A percentile compares a stretch with the other conserved stretches of the same genome.
These are phyloP conservation scores for Bacterosira constricta DNA, from an alignment of 108 stramenopile species.

Conservation along the genomic window DNA sequence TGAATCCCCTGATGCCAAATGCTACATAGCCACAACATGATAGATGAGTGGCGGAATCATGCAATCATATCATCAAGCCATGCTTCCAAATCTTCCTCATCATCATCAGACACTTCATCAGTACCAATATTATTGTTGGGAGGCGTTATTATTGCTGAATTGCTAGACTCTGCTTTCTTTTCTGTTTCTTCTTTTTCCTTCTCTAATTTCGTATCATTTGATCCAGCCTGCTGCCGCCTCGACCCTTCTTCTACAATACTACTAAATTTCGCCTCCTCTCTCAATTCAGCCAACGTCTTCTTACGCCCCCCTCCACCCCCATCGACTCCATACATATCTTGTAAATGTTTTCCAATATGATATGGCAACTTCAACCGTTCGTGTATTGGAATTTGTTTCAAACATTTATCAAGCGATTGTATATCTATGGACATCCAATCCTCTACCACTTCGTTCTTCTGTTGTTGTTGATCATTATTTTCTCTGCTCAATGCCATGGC, in stretches of 20 bases:
- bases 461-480: neutral
- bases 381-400: slow-evolving; percentile 23
- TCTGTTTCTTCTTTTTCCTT: neutral
- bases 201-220: neutral
- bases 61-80: slow-evolving; percentile 41
- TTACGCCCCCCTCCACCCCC: neutral
- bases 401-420: slow-evolving; percentile 4
- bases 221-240: no score
- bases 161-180: neutral
- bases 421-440: slow-evolving; percentile 27
- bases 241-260: neutral
- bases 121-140: neutral
- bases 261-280: slow-evolving; percentile 22
- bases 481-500: neutral
- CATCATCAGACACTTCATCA: slow-evolving; percentile 7
- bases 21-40: neutral
- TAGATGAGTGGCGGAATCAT: neutral
- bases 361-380: slow-evolving; percentile 22
- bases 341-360: slow-evolving; percentile 18
- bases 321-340: neutral
- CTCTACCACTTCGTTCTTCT: neutral
- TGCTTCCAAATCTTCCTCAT: slow-evolving; percentile 39
- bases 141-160: no score
- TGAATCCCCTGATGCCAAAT: no score
- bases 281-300: slow-evolving; percentile 36